Conservation (phyloP, 129 eudicot genomes). For the Flaveria bidentis region DNA sequence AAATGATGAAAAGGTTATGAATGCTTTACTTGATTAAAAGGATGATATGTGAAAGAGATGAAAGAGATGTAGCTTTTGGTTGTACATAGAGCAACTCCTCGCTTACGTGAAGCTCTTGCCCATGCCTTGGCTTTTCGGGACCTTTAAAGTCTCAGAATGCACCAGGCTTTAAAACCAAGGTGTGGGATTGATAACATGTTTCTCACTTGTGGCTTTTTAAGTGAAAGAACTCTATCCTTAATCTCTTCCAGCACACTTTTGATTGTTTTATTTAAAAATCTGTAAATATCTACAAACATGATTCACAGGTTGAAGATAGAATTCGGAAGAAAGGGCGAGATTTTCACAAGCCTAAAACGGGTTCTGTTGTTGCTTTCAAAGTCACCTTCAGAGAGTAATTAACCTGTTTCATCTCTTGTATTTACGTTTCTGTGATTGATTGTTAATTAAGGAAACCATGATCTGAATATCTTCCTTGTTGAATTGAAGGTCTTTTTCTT, state of each 20-base stretch:
- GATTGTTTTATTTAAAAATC: not conserved
- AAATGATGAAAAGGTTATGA: not conserved
- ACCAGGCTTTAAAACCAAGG: not conserved
- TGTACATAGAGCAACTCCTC: not conserved
- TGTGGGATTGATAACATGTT: not conserved
- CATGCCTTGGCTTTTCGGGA: not conserved
- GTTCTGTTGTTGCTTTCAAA: conserved; percentile 87
- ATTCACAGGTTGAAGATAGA: conserved; percentile 80
- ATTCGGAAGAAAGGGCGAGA: conserved; percentile 70
- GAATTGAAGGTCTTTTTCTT: conserved; percentile 3
- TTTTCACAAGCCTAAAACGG: conserved; percentile 82
- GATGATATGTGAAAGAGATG: not conserved
- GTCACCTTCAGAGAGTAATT: conserved; percentile 97
- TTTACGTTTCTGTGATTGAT: conserved; percentile 2
- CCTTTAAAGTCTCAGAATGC: not conserved
- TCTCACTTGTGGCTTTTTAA: conserved; percentile 21
- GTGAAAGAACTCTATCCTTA: conserved; percentile 35
- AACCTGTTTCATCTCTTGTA: conserved; percentile 1
- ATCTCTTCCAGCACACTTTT: not conserved
- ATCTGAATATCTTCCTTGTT: not conserved
- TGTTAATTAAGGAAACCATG: not conserved
- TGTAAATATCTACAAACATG: conserved; percentile 18
- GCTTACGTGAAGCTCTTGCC: not conserved
- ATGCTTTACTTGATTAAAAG: not conserved
- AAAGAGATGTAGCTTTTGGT: not conserved